Evolutionary conservation across 805 yeast species (phyloP), one percentile per base, ranked within the genome.

Genomic region (Candida boidinii): DNA sequence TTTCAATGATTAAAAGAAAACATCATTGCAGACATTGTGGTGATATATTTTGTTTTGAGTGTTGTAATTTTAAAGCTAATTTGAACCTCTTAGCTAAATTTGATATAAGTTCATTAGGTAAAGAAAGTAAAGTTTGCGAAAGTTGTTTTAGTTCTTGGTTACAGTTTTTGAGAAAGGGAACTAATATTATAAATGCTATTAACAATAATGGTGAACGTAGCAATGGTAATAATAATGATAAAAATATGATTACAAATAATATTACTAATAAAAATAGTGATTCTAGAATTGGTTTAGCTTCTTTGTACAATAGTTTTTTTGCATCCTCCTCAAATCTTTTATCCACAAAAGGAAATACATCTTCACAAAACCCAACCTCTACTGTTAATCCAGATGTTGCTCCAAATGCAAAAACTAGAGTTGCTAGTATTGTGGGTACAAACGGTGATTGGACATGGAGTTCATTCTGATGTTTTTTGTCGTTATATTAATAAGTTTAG

Each of bases 21-120:
- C 76, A 70, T 45, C 76, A 70, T 44, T 70, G 76, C 42, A 42
- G 76, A 13, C 69, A 63, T 38, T 70, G 76, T 47, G 76, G 76
- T 3, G 54, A 55, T 21, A 62, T 68, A 9, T 66, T 60, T 32
- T 70, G 76, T 40, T 50, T 45, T 34, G 39, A 38, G 11, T 59
- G 65, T 37, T 38, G 52, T 13, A 38, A 38, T 19, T 36, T 47
- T n/a, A 35, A 41, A 12, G 60, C 62, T 2, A 51, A 51, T 31
- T 39, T 59, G 30, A 58, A 57, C 37, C 28, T 56, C 29, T 42
- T 55, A 31, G 62, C 62, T 20, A 51, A 57, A 37, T 58, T 58
- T 38, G 62, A 58, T 34, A 43, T 19, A 30, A 32, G 13, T 14
- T 15, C 24, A 14, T 19, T 31, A 24, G 44, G 53, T 16, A 51